Evolutionary conservation across 192 early-diverging fungal genomes (phyloP).

Genomic region (Umbelopsis sp.): DNA sequence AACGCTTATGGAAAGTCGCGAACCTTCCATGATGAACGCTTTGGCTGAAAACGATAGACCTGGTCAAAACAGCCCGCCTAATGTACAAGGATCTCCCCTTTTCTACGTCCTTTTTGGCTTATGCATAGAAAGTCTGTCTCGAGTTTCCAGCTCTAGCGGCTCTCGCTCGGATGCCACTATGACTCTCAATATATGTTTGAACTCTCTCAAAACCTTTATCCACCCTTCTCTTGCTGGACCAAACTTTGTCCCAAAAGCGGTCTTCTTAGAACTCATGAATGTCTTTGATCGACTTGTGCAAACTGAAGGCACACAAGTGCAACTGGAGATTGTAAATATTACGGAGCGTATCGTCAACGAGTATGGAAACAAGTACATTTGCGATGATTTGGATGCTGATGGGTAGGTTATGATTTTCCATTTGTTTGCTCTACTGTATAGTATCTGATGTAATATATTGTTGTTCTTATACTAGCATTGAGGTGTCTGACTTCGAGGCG

Average conservation of each 20-base stretch:
- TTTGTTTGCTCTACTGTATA: background rate
- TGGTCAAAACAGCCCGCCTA: constrained; percentile 25
- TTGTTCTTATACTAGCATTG: background rate
- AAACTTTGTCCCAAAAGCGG: constrained; percentile 43
- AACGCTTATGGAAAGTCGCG: constrained; percentile 46
- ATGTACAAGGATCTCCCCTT: constrained; percentile 22
- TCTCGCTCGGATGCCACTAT: constrained; percentile 35
- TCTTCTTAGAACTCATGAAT: constrained; percentile 70
- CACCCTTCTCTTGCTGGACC: constrained; percentile 40
- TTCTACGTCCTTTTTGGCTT: constrained; percentile 74
- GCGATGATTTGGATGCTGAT: constrained; percentile 39
- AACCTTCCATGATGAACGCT: constrained; percentile 47
- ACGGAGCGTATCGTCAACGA: constrained; percentile 49
- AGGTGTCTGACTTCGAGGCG: constrained; percentile 18
- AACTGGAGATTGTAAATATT: constrained; percentile 54
- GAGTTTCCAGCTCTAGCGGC: constrained; percentile 40
- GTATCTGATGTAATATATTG: no score
- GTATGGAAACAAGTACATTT: constrained; percentile 36
- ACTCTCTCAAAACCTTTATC: constrained; percentile 56
- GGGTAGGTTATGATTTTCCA: constrained; percentile 17
- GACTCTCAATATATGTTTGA: constrained; percentile 52
- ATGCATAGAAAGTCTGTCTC: constrained; percentile 61
- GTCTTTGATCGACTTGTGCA: constrained; percentile 73
- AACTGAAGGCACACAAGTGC: constrained; percentile 64
- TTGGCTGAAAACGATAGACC: constrained; percentile 33